These are phyloP conservation scores for Alternaria rosae DNA, from an alignment of 2,329 filamentous ascomycete species.

Conservation along the genomic window DNA sequence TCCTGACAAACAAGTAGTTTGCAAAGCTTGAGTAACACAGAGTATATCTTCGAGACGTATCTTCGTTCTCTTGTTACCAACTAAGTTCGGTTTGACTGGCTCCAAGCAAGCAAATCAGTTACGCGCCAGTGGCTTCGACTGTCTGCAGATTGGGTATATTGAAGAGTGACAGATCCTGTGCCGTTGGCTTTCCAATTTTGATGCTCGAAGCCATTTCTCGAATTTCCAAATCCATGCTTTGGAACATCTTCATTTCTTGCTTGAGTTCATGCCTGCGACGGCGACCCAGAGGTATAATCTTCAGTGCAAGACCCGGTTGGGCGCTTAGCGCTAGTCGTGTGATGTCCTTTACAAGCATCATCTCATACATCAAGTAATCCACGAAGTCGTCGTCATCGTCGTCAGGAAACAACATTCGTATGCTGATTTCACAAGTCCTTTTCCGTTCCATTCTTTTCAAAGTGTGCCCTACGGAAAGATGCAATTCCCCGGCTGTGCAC, in stretches of 20 bases:
- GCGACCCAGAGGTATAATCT: background rate
- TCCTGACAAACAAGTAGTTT: too few relatives aligned
- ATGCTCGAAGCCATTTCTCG: background rate
- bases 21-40: too few relatives aligned
- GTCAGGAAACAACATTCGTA: background rate
- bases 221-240: background rate
- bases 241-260: background rate
- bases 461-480: background rate
- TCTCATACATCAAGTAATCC: background rate
- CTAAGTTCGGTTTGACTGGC: background rate
- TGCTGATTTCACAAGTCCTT: background rate
- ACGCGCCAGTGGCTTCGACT: background rate
- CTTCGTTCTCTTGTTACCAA: background rate
- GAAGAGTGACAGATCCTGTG: background rate
- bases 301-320: background rate
- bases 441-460: background rate
- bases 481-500: background rate
- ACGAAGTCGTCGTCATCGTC: background rate
- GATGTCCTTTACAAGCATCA: background rate
- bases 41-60: too few relatives aligned
- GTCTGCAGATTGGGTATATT: background rate
- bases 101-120: background rate
- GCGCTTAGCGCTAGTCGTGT: background rate
- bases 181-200: background rate
- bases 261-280: background rate